These are phyloP conservation scores for Cystobasidium slooffiae DNA, from an alignment of 1,284 basidiomycete genomes.

Conservation along the genomic window DNA sequence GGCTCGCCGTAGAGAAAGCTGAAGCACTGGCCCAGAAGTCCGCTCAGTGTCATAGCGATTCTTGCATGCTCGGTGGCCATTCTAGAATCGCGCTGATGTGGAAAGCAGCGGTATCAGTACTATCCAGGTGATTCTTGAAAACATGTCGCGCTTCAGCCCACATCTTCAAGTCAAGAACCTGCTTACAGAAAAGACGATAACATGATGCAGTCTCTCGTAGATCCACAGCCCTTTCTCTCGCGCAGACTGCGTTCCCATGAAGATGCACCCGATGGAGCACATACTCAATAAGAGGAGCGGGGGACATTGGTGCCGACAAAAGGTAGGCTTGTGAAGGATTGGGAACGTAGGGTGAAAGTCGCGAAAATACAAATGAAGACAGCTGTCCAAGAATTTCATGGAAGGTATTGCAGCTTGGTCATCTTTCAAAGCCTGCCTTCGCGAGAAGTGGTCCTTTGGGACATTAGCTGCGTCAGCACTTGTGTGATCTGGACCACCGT, in stretches of 20 bases:
- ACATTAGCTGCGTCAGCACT: background rate
- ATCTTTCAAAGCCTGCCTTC: background rate
- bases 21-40: slow-evolving; percentile 35
- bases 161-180: background rate
- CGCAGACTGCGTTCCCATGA: slow-evolving; percentile 29
- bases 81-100: slow-evolving; percentile 17
- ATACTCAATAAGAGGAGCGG: slow-evolving; percentile 34
- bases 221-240: slow-evolving; percentile 34
- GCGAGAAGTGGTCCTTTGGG: background rate
- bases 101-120: background rate
- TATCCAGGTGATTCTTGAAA: background rate
- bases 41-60: slow-evolving; percentile 28
- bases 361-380: slow-evolving; percentile 34
- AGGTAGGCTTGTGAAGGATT: slow-evolving; percentile 30
- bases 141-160: background rate
- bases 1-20: slow-evolving; percentile 36
- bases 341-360: slow-evolving; percentile 38
- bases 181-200: slow-evolving; percentile 27
- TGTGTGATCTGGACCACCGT: background rate
- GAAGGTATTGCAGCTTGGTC: slow-evolving; percentile 22
- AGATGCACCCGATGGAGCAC: slow-evolving; percentile 31
- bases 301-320: slow-evolving; percentile 21
- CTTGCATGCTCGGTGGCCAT: slow-evolving; percentile 30
- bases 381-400: slow-evolving; percentile 34
- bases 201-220: slow-evolving; percentile 33